Conservation (phyloP, 345 rosid genomes). For the Bruguiera gymnorhiza region DNA sequence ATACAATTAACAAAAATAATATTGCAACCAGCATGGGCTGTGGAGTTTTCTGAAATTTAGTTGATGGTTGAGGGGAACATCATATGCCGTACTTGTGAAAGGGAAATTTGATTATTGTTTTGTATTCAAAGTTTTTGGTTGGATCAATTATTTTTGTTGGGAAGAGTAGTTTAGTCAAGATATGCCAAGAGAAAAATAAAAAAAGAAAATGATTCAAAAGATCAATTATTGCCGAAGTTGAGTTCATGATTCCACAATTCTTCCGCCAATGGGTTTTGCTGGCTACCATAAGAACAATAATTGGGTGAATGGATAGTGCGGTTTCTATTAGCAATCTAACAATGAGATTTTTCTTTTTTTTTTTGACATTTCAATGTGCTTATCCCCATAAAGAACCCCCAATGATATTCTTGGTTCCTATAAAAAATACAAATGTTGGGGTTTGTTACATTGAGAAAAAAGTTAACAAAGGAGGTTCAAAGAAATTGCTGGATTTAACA, state of each 20-base stretch:
- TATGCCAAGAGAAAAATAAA: too few relatives aligned
- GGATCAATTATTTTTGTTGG: too few relatives aligned
- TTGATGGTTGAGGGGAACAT: slow-evolving; percentile 17
- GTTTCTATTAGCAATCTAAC: neutral
- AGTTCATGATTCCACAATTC: too few relatives aligned
- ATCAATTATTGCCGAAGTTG: neutral
- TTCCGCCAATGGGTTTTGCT: neutral
- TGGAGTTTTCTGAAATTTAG: neutral
- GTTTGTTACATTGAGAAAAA: neutral
- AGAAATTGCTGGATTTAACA: neutral
- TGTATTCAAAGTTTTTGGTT: neutral
- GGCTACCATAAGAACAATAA: neutral
- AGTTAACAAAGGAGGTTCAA: neutral
- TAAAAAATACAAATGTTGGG: neutral
- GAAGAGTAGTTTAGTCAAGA: too few relatives aligned
- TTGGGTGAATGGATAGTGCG: neutral
- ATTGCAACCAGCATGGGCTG: neutral
- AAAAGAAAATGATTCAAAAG: too few relatives aligned
- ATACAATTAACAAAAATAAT: too few relatives aligned
- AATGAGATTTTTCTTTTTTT: neutral
- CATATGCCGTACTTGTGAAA: slow-evolving; percentile 23
- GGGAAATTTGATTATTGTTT: neutral
- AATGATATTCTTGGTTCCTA: neutral
- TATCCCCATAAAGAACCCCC: neutral
- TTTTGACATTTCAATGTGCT: neutral